phyloP scores from a whole-genome alignment of 2,329 filamentous ascomycete species.

The Alternaria brassicae region DNA sequence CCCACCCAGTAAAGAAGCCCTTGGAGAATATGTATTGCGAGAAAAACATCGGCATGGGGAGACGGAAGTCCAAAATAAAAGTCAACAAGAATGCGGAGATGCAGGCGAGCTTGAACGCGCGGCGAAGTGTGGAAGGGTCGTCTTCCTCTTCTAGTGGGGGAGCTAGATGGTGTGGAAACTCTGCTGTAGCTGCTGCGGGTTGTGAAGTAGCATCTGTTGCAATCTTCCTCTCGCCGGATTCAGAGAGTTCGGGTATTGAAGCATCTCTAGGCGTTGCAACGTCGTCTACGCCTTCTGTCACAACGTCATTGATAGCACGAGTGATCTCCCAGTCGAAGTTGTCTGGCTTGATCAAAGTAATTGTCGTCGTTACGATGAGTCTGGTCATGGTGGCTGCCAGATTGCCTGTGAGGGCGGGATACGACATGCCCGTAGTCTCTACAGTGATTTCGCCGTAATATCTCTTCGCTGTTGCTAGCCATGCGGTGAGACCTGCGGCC shows the following conservation, averaged over 20 bases:
- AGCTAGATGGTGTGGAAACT: constrained; percentile 28
- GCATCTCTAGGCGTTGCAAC: constrained; percentile 7
- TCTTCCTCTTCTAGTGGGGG: constrained; percentile 33
- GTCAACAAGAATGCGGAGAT: constrained; percentile 49
- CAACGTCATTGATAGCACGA: constrained; percentile 46
- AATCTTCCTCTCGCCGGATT: constrained; percentile 20
- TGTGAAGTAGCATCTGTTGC: not conserved
- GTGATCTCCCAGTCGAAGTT: constrained; percentile 53
- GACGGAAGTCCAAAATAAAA: constrained; percentile 51
- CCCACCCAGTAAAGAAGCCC: constrained; percentile 53
- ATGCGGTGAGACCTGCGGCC: constrained; percentile 47
- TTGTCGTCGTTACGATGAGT: constrained; percentile 41
- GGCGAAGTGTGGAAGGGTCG: constrained; percentile 38
- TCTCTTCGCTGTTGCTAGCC: constrained; percentile 46
- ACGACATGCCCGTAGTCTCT: constrained; percentile 49
- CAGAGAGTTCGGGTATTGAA: constrained; percentile 12
- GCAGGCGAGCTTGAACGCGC: constrained; percentile 50
- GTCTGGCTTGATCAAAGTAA: constrained; percentile 48
- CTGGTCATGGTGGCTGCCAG: constrained; percentile 46
- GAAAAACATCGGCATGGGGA: constrained; percentile 54
- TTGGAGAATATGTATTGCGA: constrained; percentile 52
- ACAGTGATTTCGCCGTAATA: constrained; percentile 52
- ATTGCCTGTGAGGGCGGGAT: constrained; percentile 51
- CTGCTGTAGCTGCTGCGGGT: not conserved
- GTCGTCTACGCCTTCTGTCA: constrained; percentile 21